These are phyloP conservation scores for Aaosphaeria arxii DNA, from an alignment of 2,329 filamentous ascomycete species.

Conservation along the genomic window DNA sequence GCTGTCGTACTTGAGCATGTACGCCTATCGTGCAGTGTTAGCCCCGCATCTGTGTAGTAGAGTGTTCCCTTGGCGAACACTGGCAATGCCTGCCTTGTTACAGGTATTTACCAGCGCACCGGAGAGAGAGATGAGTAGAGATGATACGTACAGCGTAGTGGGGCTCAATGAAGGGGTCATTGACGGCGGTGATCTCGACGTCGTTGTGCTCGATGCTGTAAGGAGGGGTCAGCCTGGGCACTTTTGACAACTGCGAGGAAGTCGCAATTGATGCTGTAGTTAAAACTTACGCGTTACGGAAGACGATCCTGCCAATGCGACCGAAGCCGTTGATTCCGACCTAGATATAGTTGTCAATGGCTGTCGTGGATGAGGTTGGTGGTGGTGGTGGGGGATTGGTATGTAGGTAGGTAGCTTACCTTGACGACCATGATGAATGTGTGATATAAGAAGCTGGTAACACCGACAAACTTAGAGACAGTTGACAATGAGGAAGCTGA, in stretches of 20 bases:
- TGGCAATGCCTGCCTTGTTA: neutral
- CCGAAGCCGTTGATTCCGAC: slow-evolving; percentile 99
- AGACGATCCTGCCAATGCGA: slow-evolving; percentile 98
- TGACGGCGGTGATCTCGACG: slow-evolving; percentile 92
- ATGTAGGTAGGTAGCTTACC: slow-evolving; percentile 26
- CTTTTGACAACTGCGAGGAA: neutral
- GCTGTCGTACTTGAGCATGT: slow-evolving; percentile 99
- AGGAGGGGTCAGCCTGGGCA: slow-evolving; percentile 16
- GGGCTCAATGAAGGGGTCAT: slow-evolving; percentile 99
- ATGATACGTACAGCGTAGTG: slow-evolving; percentile 83
- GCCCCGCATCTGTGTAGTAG: slow-evolving; percentile 9
- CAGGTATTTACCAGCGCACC: neutral
- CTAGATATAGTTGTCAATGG: slow-evolving; percentile 44
- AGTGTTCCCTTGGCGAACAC: neutral
- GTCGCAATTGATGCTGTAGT: neutral
- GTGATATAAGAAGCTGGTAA: slow-evolving; percentile 8
- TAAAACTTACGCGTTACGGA: slow-evolving; percentile 82
- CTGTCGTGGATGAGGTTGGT: slow-evolving; percentile 5
- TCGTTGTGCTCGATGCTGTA: slow-evolving; percentile 76
- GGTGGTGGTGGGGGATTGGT: neutral
- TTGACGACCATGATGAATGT: slow-evolving; percentile 47
- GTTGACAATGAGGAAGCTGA: slow-evolving; percentile 1
- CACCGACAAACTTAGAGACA: slow-evolving; percentile 5
- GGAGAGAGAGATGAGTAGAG: neutral
- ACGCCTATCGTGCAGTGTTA: slow-evolving; percentile 62